Evolutionary conservation across 768 basidiomycete species (phyloP), one percentile per base, ranked within the genome.

Genomic region (Holtermannia corniformis): DNA sequence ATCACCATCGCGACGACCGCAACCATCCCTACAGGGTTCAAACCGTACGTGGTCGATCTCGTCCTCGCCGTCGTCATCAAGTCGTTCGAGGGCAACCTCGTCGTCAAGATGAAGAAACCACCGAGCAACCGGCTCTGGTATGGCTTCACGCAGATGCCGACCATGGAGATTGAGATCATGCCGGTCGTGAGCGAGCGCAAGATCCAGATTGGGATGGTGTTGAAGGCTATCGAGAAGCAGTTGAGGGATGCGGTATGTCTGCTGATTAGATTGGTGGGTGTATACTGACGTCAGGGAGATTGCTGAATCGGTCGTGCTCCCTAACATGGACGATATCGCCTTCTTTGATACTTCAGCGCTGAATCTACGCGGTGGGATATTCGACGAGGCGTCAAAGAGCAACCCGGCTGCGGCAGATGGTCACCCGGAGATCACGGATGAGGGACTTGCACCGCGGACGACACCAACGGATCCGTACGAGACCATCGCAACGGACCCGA

Each of bases 281-380:
- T 13, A 11, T 13, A 26, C 5, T 28, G n/a, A 19, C 12, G 16
- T 13, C 21, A 42, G 13, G 16, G 63, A 97, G 92, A 87, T 97
- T 52, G 79, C 82, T 61, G 93, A 99, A 61, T 91, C 91, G 0
- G 80, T 97, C 19, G 95, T 99, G 19, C 75, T 92, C 69, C 95
- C 95, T 4, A 88, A 95, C 73, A 95, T 96, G 90, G 95, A 99
- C 70, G 95, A 99, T 64, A 86, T 97, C 54, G 78, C 91, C 12
- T 96, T 91, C 78, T 97, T 93, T 68, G 86, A 95, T 70, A 92
- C 85, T 28, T 64, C 59, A 2, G 42, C 47, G 67, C 2, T 83
- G 79, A 62, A 61, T 66, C 47, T 82, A 52, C 82, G 93, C 32
- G 93, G 92, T 43, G 93, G 92, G 5, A 86, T 99, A 58, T 97